Evolutionary conservation across 805 yeast genomes (phyloP).

Genomic region (Candida pini): DNA sequence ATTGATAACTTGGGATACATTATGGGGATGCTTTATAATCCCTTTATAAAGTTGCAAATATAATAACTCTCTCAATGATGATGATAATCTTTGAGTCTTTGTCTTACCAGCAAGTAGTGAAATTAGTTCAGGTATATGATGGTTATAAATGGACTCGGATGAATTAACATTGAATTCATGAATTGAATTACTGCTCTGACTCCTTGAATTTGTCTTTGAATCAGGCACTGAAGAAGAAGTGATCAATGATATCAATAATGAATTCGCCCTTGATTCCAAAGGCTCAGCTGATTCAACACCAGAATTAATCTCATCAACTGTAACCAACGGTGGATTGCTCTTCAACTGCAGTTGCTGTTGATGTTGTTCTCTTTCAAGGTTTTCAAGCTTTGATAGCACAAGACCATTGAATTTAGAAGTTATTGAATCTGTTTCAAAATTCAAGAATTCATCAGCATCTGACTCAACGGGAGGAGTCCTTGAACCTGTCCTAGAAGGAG

Average conservation of each 20-base stretch:
- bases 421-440: constrained; percentile 13
- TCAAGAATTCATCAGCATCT: constrained; percentile 8
- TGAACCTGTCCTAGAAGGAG: constrained; percentile 11
- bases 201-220: not conserved
- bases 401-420: constrained; percentile 13
- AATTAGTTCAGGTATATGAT: constrained; percentile 38
- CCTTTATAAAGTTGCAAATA: constrained; percentile 46
- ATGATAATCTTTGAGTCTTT: constrained; percentile 40
- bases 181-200: not conserved
- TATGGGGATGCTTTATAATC: constrained; percentile 36
- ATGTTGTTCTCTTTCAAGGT: not conserved
- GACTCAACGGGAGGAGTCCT: constrained; percentile 10
- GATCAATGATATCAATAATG: constrained; percentile 19
- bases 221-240: not conserved
- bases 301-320: not conserved
- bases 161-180: constrained; percentile 1
- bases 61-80: constrained; percentile 42
- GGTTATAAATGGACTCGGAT: not conserved
- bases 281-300: not conserved
- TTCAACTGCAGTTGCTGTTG: constrained; percentile 2
- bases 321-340: not conserved
- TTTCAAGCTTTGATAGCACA: not conserved
- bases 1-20: constrained; percentile 24
- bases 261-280: constrained; percentile 7
- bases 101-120: constrained; percentile 32